Evolutionary conservation across 2,329 filamentous ascomycete species (phyloP).

Genomic region (Pseudogymnoascus pannorum): DNA sequence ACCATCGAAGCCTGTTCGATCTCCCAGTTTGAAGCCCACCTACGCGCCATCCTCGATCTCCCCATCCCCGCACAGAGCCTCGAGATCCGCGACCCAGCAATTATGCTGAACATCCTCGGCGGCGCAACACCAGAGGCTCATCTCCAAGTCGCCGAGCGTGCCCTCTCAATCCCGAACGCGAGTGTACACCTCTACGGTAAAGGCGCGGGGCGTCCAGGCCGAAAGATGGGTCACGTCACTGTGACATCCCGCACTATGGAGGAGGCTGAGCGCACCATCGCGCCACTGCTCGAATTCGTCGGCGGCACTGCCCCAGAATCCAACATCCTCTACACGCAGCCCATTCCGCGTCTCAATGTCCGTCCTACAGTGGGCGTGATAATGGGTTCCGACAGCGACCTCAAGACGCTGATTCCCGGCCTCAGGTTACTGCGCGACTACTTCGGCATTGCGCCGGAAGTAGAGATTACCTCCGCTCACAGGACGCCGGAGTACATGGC

Average conservation of each 20-base stretch:
- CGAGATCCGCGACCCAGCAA: slow-evolving; percentile 52
- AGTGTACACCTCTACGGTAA: slow-evolving; percentile 89
- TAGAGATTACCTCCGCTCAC: slow-evolving; percentile 74
- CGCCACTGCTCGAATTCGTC: slow-evolving; percentile 60
- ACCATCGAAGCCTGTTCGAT: slow-evolving; percentile 86
- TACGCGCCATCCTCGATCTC: slow-evolving; percentile 67
- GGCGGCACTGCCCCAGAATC: slow-evolving; percentile 39
- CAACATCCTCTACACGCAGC: slow-evolving; percentile 12
- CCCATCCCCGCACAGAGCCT: slow-evolving; percentile 40
- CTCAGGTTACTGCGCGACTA: slow-evolving; percentile 56
- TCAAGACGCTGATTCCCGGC: slow-evolving; percentile 58
- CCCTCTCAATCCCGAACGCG: slow-evolving; percentile 50
- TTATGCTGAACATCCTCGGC: slow-evolving; percentile 77
- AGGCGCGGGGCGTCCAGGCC: slow-evolving; percentile 65
- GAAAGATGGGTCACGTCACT: slow-evolving; percentile 95
- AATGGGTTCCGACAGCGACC: slow-evolving; percentile 78
- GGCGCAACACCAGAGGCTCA: slow-evolving; percentile 61
- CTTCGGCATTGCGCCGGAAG: slow-evolving; percentile 64
- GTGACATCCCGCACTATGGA: slow-evolving; percentile 62
- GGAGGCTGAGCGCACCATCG: slow-evolving; percentile 59
- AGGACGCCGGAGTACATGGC: slow-evolving; percentile 66
- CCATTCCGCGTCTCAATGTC: slow-evolving; percentile 9
- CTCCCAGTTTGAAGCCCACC: slow-evolving; percentile 88
- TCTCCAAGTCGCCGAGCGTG: slow-evolving; percentile 42
- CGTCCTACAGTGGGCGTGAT: slow-evolving; percentile 64